Conservation (phyloP, 2,329 filamentous ascomycete genomes). For the Chaetomiaceae sp. region DNA sequence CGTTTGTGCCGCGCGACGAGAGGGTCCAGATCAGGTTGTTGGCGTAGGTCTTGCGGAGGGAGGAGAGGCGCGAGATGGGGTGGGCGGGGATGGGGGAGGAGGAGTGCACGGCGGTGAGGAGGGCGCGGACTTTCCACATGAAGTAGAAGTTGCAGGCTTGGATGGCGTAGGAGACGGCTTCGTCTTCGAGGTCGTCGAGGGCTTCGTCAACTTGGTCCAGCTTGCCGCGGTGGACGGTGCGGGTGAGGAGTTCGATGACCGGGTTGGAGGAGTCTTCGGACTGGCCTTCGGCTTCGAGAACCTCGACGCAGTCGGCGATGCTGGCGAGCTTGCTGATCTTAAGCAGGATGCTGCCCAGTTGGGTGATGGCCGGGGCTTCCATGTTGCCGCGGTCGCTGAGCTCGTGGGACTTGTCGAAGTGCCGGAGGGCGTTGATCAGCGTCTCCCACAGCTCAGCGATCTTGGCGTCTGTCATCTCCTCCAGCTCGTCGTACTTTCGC, state of each 20-base stretch:
- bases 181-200: slow-evolving; percentile 72
- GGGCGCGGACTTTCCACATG: slow-evolving; percentile 77
- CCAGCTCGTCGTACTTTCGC: slow-evolving; percentile 79
- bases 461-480: slow-evolving; percentile 77
- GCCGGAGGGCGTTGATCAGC: slow-evolving; percentile 66
- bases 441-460: slow-evolving; percentile 83
- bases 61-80: slow-evolving; percentile 57
- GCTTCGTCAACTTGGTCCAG: slow-evolving; percentile 65
- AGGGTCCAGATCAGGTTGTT: slow-evolving; percentile 64
- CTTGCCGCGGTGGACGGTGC: slow-evolving; percentile 69
- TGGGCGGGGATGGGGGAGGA: slow-evolving; percentile 52
- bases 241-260: slow-evolving; percentile 65
- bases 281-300: slow-evolving; percentile 61
- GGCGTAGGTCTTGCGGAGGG: slow-evolving; percentile 53
- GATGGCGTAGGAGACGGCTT: slow-evolving; percentile 70
- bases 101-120: slow-evolving; percentile 52
- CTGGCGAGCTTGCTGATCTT: slow-evolving; percentile 78
- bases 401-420: slow-evolving; percentile 66
- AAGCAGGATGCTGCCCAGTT: slow-evolving; percentile 68
- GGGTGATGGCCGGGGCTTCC: slow-evolving; percentile 58
- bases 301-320: slow-evolving; percentile 71
- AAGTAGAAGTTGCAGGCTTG: slow-evolving; percentile 82
- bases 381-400: slow-evolving; percentile 69
- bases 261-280: slow-evolving; percentile 45
- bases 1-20: slow-evolving; percentile 63